Evolutionary conservation across 768 basidiomycete species (phyloP).

Genomic region (Amanita rubescens): DNA sequence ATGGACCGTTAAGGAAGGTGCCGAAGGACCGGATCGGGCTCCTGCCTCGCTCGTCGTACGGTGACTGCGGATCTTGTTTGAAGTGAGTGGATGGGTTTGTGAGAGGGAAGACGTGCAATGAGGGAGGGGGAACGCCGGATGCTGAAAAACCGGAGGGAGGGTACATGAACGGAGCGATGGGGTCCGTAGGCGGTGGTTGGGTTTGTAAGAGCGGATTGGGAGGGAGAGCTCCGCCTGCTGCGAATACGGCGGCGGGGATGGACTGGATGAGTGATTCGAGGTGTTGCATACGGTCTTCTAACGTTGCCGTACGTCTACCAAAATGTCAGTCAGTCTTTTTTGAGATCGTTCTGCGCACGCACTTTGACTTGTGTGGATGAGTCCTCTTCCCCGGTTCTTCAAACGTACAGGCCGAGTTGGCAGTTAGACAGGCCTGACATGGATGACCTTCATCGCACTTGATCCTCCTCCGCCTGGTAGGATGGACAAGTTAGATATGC

Average conservation of each 20-base stretch:
- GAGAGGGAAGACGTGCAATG: conserved; percentile 69
- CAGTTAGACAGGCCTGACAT: conserved; percentile 81
- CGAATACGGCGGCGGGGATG: conserved; percentile 75
- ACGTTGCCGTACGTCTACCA: conserved; percentile 64
- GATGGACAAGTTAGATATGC: not conserved
- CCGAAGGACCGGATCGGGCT: conserved; percentile 37
- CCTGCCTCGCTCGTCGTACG: conserved; percentile 33
- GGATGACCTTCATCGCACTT: conserved; percentile 88
- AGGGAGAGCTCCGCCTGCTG: conserved; percentile 41
- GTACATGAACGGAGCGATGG: conserved; percentile 33
- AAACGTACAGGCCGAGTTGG: conserved; percentile 77
- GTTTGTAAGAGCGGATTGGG: conserved; percentile 20
- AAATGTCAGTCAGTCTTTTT: not conserved
- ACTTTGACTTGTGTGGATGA: conserved; percentile 88
- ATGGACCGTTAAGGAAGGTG: conserved; percentile 31
- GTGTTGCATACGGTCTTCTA: conserved; percentile 86
- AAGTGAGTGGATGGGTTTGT: conserved; percentile 80
- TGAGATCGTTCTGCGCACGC: conserved; percentile 21
- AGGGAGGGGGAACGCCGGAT: conserved; percentile 69
- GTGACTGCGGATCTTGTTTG: conserved; percentile 35
- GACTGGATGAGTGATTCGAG: conserved; percentile 80
- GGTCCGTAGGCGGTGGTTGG: conserved; percentile 12
- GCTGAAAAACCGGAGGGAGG: conserved; percentile 25
- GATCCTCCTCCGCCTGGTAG: conserved; percentile 64
- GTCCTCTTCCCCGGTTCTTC: conserved; percentile 83